phyloP scores from a whole-genome alignment of 2,329 filamentous ascomycete species.

The Apiospora arundinis region DNA sequence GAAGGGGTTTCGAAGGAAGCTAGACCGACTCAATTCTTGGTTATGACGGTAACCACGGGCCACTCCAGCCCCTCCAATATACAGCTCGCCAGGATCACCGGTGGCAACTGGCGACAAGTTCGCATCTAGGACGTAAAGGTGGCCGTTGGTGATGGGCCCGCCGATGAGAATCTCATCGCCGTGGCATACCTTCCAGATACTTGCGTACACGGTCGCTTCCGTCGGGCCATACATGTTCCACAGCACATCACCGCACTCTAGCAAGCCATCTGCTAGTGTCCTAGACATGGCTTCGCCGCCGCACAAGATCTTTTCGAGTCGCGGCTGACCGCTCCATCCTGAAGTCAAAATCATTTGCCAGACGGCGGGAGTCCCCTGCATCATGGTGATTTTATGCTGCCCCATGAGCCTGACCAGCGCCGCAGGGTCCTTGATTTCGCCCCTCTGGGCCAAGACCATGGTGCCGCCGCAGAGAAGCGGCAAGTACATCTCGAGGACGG shows the following conservation, averaged over 20 bases:
- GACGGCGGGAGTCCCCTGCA: constrained; percentile 45
- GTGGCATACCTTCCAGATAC: constrained; percentile 33
- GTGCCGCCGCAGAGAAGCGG: constrained; percentile 41
- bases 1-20: constrained; percentile 34
- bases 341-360: constrained; percentile 39
- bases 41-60: constrained; percentile 42
- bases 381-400: constrained; percentile 41
- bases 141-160: constrained; percentile 40
- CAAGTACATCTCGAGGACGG: constrained; percentile 43
- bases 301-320: constrained; percentile 35
- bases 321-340: constrained; percentile 31
- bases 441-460: constrained; percentile 38
- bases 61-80: constrained; percentile 39
- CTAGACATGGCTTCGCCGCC: constrained; percentile 37
- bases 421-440: constrained; percentile 39
- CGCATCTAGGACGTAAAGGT: constrained; percentile 48
- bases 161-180: constrained; percentile 35
- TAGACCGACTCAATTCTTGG: constrained; percentile 28
- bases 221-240: constrained; percentile 41
- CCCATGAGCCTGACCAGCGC: constrained; percentile 42
- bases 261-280: constrained; percentile 39
- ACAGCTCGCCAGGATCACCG: constrained; percentile 44
- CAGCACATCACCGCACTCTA: constrained; percentile 34
- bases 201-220: constrained; percentile 37
- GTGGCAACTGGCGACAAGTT: constrained; percentile 44